phyloP scores from a whole-genome alignment of 352 stramenopile species.

The Plasmopara viticola region DNA sequence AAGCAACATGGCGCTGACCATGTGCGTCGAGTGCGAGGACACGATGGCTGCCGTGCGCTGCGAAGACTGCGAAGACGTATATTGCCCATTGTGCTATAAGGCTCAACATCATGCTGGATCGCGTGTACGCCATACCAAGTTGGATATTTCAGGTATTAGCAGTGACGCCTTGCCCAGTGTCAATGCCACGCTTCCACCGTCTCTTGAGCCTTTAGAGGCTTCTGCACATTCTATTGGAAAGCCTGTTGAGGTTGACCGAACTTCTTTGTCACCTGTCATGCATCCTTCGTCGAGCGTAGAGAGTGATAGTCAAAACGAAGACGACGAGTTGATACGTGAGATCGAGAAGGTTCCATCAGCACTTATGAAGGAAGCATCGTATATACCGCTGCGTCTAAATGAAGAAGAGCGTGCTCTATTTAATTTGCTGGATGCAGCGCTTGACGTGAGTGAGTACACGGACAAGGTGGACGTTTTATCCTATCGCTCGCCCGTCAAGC shows the following conservation, averaged over 20 bases:
- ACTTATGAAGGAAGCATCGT: constrained; percentile 35
- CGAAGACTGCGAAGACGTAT: constrained; percentile 60
- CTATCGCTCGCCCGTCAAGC: constrained; percentile 62
- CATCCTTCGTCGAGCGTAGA: too few relatives aligned
- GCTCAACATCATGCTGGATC: constrained; percentile 63
- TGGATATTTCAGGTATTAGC: constrained; percentile 14
- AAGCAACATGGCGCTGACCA: constrained; percentile 20
- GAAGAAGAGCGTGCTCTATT: constrained; percentile 67
- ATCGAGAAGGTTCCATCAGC: constrained; percentile 23
- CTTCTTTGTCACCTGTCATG: too few relatives aligned
- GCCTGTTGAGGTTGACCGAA: too few relatives aligned
- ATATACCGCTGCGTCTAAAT: constrained; percentile 64
- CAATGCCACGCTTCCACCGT: constrained; percentile 3
- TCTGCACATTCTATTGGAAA: too few relatives aligned
- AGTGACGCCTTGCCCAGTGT: constrained; percentile 1
- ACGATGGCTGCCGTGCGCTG: constrained; percentile 63
- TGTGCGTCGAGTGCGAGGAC: constrained; percentile 85
- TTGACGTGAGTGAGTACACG: constrained; percentile 90
- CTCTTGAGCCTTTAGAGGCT: constrained; percentile 3
- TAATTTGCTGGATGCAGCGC: constrained; percentile 66
- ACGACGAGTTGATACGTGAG: constrained; percentile 30
- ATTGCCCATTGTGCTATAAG: constrained; percentile 72
- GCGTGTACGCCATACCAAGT: constrained; percentile 38
- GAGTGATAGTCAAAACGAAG: not conserved
- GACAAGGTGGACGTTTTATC: constrained; percentile 88